Evolutionary conservation across 2,329 filamentous ascomycete species (phyloP).

Genomic region (Zalaria obscura): DNA sequence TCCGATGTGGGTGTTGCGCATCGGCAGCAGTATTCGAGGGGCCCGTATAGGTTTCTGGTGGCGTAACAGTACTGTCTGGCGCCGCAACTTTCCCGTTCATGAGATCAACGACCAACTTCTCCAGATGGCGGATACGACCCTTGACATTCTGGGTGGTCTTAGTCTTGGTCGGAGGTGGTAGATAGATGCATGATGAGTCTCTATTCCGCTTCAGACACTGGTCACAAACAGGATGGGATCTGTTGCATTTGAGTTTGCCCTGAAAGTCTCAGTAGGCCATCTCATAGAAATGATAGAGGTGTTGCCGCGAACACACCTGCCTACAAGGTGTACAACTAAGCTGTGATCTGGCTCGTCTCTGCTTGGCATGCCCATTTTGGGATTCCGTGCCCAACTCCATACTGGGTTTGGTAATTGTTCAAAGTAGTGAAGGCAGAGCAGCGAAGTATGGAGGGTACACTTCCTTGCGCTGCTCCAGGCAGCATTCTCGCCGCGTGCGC

Average conservation of each 20-base stretch:
- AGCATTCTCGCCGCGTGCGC: no score
- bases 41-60: conserved; percentile 5
- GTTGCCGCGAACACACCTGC: not conserved
- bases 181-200: conserved; percentile 16
- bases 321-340: conserved; percentile 21
- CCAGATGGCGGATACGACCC: conserved; percentile 19
- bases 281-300: no score
- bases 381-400: not conserved
- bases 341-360: conserved; percentile 22
- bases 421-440: no score
- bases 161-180: conserved; percentile 16
- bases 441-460: no score
- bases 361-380: conserved; percentile 9
- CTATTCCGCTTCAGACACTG: conserved; percentile 21
- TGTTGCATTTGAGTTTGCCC: conserved; percentile 23
- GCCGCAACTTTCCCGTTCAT: conserved; percentile 14
- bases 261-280: no score
- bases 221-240: conserved; percentile 19
- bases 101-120: conserved; percentile 19
- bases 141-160: conserved; percentile 20
- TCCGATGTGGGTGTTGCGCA: no score
- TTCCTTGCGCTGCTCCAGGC: no score
- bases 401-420: no score
- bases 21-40: not conserved
- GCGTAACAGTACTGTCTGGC: conserved; percentile 1